A percentile compares a stretch with the other conserved stretches of the same genome.
Conservation (phyloP, 2,329 filamentous ascomycete genomes). For the Claviceps sp. region DNA sequence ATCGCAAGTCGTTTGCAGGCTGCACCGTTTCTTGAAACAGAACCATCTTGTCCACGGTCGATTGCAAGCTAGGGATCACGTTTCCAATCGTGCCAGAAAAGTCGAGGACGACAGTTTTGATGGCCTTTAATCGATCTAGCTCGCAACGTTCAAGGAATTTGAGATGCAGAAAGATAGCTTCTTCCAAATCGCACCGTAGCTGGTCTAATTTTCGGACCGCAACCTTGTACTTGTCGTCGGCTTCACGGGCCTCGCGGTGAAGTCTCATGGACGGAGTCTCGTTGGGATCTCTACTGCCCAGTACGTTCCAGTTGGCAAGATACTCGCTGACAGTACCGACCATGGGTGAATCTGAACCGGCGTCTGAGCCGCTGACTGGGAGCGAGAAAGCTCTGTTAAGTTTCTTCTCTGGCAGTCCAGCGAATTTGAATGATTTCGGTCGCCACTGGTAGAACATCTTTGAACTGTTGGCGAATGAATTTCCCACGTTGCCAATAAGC, state of each 20-base stretch:
- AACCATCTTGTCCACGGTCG: constrained; percentile 97
- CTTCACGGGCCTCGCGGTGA: constrained; percentile 75
- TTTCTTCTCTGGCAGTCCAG: constrained; percentile 84
- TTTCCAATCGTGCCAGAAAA: constrained; percentile 97
- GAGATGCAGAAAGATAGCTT: constrained; percentile 83
- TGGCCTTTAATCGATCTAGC: constrained; percentile 86
- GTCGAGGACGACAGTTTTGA: constrained; percentile 95
- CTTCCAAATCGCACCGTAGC: constrained; percentile 86
- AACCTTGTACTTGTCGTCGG: constrained; percentile 87
- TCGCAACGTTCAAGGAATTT: constrained; percentile 97
- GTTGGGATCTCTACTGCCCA: constrained; percentile 73
- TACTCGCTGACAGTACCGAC: constrained; percentile 80
- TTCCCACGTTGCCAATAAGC: constrained; percentile 87
- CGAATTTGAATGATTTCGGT: constrained; percentile 75
- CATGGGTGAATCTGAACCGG: constrained; percentile 54
- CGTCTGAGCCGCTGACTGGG: constrained; percentile 42
- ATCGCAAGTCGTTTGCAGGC: constrained; percentile 76
- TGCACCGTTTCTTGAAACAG: constrained; percentile 98
- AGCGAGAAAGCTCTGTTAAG: constrained; percentile 64
- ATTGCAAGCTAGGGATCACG: constrained; percentile 90
- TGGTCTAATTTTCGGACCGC: constrained; percentile 77
- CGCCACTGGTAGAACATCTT: constrained; percentile 98
- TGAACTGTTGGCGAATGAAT: constrained; percentile 91
- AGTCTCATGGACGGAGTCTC: constrained; percentile 81
- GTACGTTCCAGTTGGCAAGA: constrained; percentile 80